Evolutionary conservation across 306 rosid species (phyloP), one percentile per base, ranked within the genome.

Genomic region (Psophocarpus tetragonolobus): DNA sequence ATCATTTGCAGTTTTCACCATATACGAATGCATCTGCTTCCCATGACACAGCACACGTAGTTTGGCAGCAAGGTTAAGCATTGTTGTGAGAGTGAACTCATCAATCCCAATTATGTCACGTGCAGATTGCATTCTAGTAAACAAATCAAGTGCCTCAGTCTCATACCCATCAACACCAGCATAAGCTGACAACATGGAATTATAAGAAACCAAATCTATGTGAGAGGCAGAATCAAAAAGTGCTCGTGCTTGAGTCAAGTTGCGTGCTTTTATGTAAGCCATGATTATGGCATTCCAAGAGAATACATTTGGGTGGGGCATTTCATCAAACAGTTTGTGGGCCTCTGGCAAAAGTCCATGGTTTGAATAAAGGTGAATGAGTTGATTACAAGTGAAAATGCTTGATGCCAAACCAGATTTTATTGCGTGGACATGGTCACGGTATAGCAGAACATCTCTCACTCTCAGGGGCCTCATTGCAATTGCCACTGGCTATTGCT

Each of bases 241-340:
- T 2, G 73, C 74, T 26, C 83, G 79, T 1, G 97, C 93, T 38
- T 76, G 84, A 58, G 73, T 57, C 87, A 92, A 78, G 82, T 92
- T 81, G 23, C 54, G 85, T n/a, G 89, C 80, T 82, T 86, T 90
- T 18, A 88, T 74, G 65, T 87, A 83, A 50, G 92, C 83, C 41
- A 79, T 84, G 57, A 90, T 89, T 51, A 90, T 85, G 68, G 86
- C 88, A 51, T 92, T 92, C 92, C 96, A 92, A 29, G 96, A 87
- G 90, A 83, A 90, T 17, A 80, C 92, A 63, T 92, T 92, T 24
- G 80, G 82, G 2, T 85, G 86, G 47, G 93, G 84, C 87, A 90
- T 92, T 89, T 86, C 91, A 17, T 92, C 94, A 29, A 92, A 90
- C 89, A 92, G 15, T 36, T 85, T 85, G 74, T 84, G 91, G 73